A percentile compares a stretch with the other conserved stretches of the same genome.
These are phyloP conservation scores for Claviceps humidiphila DNA, from an alignment of 2,329 filamentous ascomycete genomes.

Conservation along the genomic window DNA sequence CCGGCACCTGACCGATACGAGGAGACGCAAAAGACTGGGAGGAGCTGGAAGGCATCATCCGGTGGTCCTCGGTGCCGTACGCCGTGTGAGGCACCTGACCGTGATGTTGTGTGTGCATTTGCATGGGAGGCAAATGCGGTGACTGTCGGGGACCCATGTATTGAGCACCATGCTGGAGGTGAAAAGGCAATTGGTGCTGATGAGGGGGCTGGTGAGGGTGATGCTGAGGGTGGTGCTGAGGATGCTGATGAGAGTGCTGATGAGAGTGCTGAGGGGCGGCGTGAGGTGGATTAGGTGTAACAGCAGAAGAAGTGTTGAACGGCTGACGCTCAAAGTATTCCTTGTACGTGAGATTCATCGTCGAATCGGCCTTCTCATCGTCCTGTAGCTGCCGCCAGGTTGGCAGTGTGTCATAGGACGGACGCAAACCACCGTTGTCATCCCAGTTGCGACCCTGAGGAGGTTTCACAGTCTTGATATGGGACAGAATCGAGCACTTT, in stretches of 20 bases:
- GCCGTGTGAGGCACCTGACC: conserved; percentile 49
- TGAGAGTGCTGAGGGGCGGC: conserved; percentile 63
- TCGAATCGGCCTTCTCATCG: conserved; percentile 56
- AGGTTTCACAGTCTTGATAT: conserved; percentile 40
- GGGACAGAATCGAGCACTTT: conserved; percentile 45
- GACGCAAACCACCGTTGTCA: conserved; percentile 69
- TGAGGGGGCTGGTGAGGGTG: conserved; percentile 34
- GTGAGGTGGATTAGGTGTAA: conserved; percentile 57
- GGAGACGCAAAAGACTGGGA: conserved; percentile 79
- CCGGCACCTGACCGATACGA: conserved; percentile 55
- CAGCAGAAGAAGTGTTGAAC: conserved; percentile 41
- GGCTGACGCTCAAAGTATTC: conserved; percentile 65
- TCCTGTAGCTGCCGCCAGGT: conserved; percentile 66
- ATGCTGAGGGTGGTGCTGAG: conserved; percentile 43
- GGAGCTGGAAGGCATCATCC: conserved; percentile 79
- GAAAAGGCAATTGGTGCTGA: conserved; percentile 71
- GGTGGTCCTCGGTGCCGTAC: conserved; percentile 68
- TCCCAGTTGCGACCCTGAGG: conserved; percentile 49
- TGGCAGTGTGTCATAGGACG: conserved; percentile 70
- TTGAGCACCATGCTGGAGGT: conserved; percentile 63
- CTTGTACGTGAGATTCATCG: conserved; percentile 55
- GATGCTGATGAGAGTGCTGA: conserved; percentile 74
- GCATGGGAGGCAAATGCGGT: conserved; percentile 65
- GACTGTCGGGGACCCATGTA: conserved; percentile 55
- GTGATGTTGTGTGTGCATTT: conserved; percentile 63